Conservation (phyloP, 805 yeast species). For the Starmerella geochares region DNA sequence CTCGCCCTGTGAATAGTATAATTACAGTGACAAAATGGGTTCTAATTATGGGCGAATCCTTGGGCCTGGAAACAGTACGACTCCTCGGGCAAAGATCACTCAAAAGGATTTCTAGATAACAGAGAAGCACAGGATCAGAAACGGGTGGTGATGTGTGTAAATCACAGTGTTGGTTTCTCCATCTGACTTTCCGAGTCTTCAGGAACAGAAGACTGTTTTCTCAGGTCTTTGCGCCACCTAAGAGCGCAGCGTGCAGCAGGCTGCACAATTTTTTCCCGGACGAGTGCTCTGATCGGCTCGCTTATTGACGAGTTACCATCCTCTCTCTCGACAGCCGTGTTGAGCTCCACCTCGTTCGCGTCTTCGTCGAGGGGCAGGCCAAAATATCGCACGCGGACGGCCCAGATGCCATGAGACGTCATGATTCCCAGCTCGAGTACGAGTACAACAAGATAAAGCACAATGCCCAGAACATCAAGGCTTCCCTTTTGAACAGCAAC, state of each 20-base stretch:
- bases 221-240: neutral
- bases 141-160: too few relatives aligned
- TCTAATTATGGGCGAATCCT: too few relatives aligned
- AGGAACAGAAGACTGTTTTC: neutral
- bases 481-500: conserved; percentile 45
- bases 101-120: too few relatives aligned
- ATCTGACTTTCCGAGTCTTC: neutral
- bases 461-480: conserved; percentile 68
- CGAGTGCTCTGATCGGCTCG: conserved; percentile 8
- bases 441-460: conserved; percentile 64
- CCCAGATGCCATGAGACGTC: conserved; percentile 62
- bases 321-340: conserved; percentile 13
- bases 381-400: conserved; percentile 29
- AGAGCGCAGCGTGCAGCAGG: conserved; percentile 9
- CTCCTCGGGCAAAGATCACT: too few relatives aligned
- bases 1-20: too few relatives aligned
- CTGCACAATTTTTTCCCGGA: conserved; percentile 9
- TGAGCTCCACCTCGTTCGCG: conserved; percentile 7
- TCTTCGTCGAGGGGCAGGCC: conserved; percentile 13
- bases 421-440: conserved; percentile 70
- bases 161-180: too few relatives aligned
- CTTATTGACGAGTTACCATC: conserved; percentile 8
- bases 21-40: too few relatives aligned
- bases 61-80: too few relatives aligned
- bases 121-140: too few relatives aligned